phyloP scores from a whole-genome alignment of 75 land plant genomes.

The Chamaecyparis obtusa region DNA sequence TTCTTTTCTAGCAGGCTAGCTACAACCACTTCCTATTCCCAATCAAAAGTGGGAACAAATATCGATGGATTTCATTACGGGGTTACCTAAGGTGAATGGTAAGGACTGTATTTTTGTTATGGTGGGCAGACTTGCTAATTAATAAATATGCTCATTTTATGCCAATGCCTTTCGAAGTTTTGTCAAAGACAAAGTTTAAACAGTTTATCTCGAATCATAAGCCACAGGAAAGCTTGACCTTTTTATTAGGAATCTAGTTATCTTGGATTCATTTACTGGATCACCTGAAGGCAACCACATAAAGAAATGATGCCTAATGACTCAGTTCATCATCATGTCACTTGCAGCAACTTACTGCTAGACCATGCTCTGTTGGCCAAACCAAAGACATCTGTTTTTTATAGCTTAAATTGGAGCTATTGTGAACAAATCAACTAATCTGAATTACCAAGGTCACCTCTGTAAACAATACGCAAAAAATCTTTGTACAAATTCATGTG shows the following conservation, averaged over 20 bases:
- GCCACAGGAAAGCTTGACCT: background rate
- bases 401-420: background rate
- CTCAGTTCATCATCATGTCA: background rate
- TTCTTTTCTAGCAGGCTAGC: too few species aligned
- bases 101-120: too few species aligned
- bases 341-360: background rate
- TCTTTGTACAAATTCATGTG: background rate
- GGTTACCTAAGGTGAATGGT: too few species aligned
- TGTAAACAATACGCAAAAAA: background rate
- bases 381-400: background rate
- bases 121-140: too few species aligned
- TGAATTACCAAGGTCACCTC: background rate
- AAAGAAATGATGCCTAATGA: background rate
- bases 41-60: too few species aligned
- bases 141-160: too few species aligned
- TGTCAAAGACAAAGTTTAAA: background rate
- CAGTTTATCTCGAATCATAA: background rate
- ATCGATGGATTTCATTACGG: too few species aligned
- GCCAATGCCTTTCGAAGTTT: background rate
- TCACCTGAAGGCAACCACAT: background rate
- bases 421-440: background rate
- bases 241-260: background rate
- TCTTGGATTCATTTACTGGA: background rate
- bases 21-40: too few species aligned
- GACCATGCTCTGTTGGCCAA: background rate